Base-by-base conservation (phyloP, 1,139 yeast genomes). In the Lodderomyces margitis region DNA sequence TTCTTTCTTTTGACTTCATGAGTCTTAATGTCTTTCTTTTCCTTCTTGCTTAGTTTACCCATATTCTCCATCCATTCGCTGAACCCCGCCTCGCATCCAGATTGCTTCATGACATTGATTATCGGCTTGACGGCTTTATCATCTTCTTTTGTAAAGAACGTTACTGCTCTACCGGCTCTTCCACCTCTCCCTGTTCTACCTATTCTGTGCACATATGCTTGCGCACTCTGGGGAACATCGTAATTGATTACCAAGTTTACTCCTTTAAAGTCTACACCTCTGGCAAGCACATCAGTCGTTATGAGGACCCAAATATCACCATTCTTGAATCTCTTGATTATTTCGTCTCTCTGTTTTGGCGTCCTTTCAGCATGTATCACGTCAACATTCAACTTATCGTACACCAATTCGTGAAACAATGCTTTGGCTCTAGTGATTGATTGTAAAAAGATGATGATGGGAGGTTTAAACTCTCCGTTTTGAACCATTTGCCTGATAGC, bases 101-200 rank as follows among this genome's bases (percentile, higher is more conserved):
- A 85, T 60, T 89, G 96, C 55, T 86, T 85, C 96, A 92, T 92
- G 12, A 92, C 98, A 58, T 91, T 92, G 33, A 91, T 78, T 28
- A 92, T 87, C 9, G 95, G 87, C 59, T 86, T 87, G 38, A 92
- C 75, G 2, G 87, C 80, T 43, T 75, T 64, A 10, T 78, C 68
- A 58, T 94, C 99, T 48, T 87, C 95, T 59, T 89, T 91, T 19
- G 98, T 89, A 69, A 87, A 94, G 52, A 91, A 84, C 0, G 98
- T 94, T 19, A 92, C 80, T 0, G 98, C 97, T 53, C 75, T 77
- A 46, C 98, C 98, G 3, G 67, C 56, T 50, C 85, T 80, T 1
- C 96, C 96, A 39, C 92, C 96, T 73, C 99, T 83, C 51, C 98
- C 99, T 2, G 98, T 92, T 72, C 99, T 85, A 62, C 99, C 99